Evolutionary conservation across 441 rosid species (phyloP).

Genomic region (Geranium incanum): DNA sequence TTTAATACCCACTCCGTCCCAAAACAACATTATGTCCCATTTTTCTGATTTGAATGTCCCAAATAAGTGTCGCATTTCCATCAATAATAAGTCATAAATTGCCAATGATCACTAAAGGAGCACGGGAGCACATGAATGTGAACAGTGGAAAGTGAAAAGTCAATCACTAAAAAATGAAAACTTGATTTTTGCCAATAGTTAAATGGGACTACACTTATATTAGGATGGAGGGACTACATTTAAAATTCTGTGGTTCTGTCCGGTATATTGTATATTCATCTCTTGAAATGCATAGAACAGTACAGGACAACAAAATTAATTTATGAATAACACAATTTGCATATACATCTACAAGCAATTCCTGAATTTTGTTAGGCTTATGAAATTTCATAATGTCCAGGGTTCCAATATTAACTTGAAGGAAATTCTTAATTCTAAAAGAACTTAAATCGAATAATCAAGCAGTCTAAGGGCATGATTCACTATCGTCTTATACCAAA

Average conservation of each 20-base stretch:
- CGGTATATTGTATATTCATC: background rate
- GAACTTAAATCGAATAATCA: background rate
- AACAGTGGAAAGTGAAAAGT: background rate
- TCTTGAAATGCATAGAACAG: background rate
- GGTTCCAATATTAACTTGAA: background rate
- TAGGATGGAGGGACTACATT: background rate
- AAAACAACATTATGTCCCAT: no score
- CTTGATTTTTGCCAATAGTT: background rate
- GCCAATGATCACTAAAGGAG: no score
- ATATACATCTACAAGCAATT: background rate
- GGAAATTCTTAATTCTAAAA: background rate
- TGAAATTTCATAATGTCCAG: background rate
- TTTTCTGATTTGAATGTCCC: no score
- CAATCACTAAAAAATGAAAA: background rate
- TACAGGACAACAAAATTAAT: background rate
- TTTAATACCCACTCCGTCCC: no score
- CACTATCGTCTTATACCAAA: background rate
- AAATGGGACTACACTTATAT: background rate
- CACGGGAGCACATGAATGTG: no score
- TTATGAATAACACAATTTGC: background rate
- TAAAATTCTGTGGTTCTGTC: background rate
- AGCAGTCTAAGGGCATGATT: background rate
- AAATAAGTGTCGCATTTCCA: no score
- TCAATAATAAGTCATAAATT: no score
- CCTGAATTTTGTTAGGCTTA: background rate